Percentiles rank a stretch among this genome's conserved stretches.
These are phyloP conservation scores for Roridomyces roridus DNA, from an alignment of 768 basidiomycete genomes.

Conservation along the genomic window DNA sequence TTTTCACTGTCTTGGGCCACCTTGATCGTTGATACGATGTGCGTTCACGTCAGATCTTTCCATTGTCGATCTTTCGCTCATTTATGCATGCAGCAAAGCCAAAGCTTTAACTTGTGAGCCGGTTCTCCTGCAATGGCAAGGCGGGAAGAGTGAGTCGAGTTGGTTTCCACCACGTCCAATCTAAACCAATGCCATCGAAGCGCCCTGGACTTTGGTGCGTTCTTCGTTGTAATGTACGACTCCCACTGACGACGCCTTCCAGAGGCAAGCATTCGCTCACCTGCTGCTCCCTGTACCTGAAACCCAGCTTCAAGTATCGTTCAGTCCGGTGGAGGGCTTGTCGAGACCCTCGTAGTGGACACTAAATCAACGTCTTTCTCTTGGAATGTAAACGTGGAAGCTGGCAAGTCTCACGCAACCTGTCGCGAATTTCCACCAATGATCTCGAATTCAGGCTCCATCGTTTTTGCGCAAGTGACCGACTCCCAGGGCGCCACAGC, in stretches of 20 bases:
- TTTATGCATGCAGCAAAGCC: not conserved
- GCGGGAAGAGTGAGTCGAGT: constrained; percentile 6
- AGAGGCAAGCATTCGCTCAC: constrained; percentile 1
- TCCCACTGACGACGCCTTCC: not conserved
- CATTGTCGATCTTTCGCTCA: not conserved
- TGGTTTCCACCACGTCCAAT: not conserved
- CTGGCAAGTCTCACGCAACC: not conserved
- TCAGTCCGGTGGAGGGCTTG: not conserved
- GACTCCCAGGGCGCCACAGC: constrained; percentile 8
- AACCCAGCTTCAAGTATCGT: not conserved
- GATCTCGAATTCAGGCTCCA: not conserved
- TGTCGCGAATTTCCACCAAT: not conserved
- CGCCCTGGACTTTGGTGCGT: constrained; percentile 14
- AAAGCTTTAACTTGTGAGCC: constrained; percentile 16
- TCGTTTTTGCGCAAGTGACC: not conserved
- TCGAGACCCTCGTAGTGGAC: not conserved
- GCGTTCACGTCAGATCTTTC: not conserved
- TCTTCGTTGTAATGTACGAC: no score
- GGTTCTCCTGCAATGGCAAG: constrained; percentile 20
- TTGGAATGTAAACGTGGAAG: constrained; percentile 8
- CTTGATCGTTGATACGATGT: constrained; percentile 5
- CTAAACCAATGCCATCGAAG: not conserved
- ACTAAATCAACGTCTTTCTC: not conserved
- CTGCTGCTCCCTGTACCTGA: not conserved
- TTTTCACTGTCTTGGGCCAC: constrained; percentile 10